Evolutionary conservation across 2,329 filamentous ascomycete genomes (phyloP).

Genomic region (Alternaria angustiovoidea): DNA sequence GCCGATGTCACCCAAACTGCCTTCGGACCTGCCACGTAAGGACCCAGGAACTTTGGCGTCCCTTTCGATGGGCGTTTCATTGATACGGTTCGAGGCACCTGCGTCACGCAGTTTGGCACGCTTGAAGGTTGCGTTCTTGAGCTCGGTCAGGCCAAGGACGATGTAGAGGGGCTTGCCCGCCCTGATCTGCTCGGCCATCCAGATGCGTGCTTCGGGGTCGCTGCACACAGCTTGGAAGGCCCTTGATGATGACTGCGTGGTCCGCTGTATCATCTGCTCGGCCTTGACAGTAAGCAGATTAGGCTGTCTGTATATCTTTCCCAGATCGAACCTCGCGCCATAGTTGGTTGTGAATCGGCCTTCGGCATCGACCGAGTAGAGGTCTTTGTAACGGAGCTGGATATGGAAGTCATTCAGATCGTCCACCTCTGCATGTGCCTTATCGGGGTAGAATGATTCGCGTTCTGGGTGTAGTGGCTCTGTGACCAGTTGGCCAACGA

Average conservation of each 20-base stretch:
- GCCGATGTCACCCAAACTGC: constrained; percentile 39
- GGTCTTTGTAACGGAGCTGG: constrained; percentile 49
- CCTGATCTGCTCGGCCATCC: constrained; percentile 41
- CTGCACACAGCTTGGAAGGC: constrained; percentile 46
- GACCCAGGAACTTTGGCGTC: constrained; percentile 45
- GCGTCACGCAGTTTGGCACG: constrained; percentile 47
- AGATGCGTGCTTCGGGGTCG: constrained; percentile 44
- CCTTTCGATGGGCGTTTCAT: constrained; percentile 43
- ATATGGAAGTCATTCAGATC: constrained; percentile 52
- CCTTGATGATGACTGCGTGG: constrained; percentile 33
- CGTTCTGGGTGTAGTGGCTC: constrained; percentile 49
- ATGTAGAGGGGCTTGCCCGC: constrained; percentile 45
- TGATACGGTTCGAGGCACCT: constrained; percentile 45
- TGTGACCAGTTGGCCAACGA: constrained; percentile 48
- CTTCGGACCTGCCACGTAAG: constrained; percentile 36
- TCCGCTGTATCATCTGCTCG: constrained; percentile 51
- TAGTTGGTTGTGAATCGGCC: constrained; percentile 51
- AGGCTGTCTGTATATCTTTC: constrained; percentile 48
- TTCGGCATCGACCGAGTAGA: constrained; percentile 49
- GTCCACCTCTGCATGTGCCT: constrained; percentile 45
- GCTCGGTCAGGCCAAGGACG: constrained; percentile 48
- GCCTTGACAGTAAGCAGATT: constrained; percentile 47
- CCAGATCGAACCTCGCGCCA: constrained; percentile 50
- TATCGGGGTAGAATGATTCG: constrained; percentile 47
- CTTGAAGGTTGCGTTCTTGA: constrained; percentile 50